Evolutionary conservation across 345 rosid species (phyloP).

Genomic region (Fremontodendron californicum): DNA sequence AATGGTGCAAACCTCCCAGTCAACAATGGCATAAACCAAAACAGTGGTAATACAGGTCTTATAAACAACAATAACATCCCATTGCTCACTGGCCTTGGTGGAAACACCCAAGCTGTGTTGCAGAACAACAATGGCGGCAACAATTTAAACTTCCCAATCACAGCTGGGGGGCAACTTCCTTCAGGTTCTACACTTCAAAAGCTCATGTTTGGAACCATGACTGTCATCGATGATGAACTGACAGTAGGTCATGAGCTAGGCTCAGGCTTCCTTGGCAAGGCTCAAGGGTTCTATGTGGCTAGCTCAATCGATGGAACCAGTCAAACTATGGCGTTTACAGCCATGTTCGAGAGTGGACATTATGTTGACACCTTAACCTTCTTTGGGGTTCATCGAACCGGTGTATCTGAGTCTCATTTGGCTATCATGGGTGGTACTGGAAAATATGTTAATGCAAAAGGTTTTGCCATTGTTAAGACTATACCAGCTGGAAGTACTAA

Average conservation of each 20-base stretch:
- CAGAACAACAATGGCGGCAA: constrained; percentile 37
- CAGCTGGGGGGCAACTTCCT: constrained; percentile 54
- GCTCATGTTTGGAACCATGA: constrained; percentile 86
- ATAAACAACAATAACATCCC: constrained; percentile 84
- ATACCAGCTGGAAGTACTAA: constrained; percentile 38
- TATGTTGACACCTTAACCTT: constrained; percentile 72
- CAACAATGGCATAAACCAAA: constrained; percentile 53
- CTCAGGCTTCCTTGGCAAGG: constrained; percentile 70
- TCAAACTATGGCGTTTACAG: constrained; percentile 76
- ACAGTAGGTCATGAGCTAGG: constrained; percentile 67
- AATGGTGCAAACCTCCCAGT: constrained; percentile 76
- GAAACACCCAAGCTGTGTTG: constrained; percentile 31
- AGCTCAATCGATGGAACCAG: constrained; percentile 77
- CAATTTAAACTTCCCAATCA: constrained; percentile 25
- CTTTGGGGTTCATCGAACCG: constrained; percentile 71
- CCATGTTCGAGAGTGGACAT: constrained; percentile 68
- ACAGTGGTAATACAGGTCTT: constrained; percentile 58
- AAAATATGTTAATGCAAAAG: constrained; percentile 70
- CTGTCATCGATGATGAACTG: constrained; percentile 73
- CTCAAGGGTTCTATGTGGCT: constrained; percentile 81
- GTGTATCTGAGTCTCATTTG: constrained; percentile 71
- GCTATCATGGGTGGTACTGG: constrained; percentile 93
- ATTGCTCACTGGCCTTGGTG: constrained; percentile 71
- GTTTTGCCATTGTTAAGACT: constrained; percentile 63
- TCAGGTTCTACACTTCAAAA: constrained; percentile 47